These are phyloP conservation scores for Phytopythium delawarense DNA, from an alignment of 352 stramenopile genomes.

Conservation along the genomic window DNA sequence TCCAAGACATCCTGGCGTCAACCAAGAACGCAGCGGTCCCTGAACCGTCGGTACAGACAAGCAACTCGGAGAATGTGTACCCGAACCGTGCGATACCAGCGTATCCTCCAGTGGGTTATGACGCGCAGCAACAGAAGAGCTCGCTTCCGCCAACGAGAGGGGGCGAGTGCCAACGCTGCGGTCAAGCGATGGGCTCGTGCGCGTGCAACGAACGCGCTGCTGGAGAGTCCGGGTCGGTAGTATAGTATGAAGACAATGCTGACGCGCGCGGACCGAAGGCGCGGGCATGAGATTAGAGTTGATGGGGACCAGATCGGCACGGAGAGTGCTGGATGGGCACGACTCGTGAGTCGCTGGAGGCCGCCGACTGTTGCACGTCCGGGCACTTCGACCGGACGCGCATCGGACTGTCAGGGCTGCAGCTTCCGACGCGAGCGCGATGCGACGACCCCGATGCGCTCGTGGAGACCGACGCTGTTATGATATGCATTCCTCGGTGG, in stretches of 20 bases:
- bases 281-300: constrained; percentile 1
- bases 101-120: constrained; percentile 15
- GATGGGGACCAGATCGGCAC: not conserved
- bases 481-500: not conserved
- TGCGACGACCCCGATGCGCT: not conserved
- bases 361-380: too few relatives aligned
- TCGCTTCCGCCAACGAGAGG: not conserved
- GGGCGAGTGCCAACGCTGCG: constrained; percentile 13
- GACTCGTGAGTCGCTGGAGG: not conserved
- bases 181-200: constrained; percentile 5
- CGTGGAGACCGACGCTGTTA: not conserved
- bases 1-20: constrained; percentile 83
- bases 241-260: constrained; percentile 42
- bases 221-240: constrained; percentile 24
- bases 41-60: constrained; percentile 15
- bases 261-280: not conserved
- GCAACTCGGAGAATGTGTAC: constrained; percentile 54
- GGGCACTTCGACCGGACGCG: not conserved
- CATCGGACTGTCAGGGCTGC: not conserved
- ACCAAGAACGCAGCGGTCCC: constrained; percentile 13
- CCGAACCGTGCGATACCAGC: constrained; percentile 19
- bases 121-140: constrained; percentile 10
- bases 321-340: not conserved
- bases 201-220: constrained; percentile 16
- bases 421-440: not conserved